Percentiles rank a stretch among this genome's conserved stretches.
Evolutionary conservation across 2,329 filamentous ascomycete genomes (phyloP).

Genomic region (Trichoderma guizhouense): DNA sequence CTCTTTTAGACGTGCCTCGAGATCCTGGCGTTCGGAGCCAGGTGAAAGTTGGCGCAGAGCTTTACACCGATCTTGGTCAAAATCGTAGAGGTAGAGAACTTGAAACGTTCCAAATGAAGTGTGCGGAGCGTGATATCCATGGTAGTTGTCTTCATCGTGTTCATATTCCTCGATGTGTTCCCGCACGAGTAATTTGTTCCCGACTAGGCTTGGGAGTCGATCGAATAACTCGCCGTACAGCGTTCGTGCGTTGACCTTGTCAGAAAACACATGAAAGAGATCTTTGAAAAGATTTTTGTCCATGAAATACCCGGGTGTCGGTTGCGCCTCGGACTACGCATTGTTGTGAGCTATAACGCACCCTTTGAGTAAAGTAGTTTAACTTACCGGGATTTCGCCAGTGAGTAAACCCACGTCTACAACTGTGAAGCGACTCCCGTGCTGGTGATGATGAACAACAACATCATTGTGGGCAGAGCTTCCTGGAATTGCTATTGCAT

Average conservation of each 20-base stretch:
- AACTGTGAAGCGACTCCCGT: background rate
- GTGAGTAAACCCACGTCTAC: constrained; percentile 9
- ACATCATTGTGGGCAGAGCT: background rate
- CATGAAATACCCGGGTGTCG: background rate
- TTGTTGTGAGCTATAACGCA: background rate
- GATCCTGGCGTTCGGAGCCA: background rate
- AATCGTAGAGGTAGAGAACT: constrained; percentile 9
- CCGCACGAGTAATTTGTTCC: background rate
- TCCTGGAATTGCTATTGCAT: constrained; percentile 1
- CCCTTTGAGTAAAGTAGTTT: background rate
- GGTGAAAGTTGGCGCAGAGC: background rate
- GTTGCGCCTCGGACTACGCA: background rate
- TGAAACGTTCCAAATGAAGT: background rate
- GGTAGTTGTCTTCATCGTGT: background rate
- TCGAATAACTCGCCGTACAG: background rate
- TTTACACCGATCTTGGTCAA: background rate
- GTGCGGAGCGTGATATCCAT: background rate
- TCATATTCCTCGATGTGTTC: background rate
- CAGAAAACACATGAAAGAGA: constrained; percentile 1
- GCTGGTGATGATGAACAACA: background rate
- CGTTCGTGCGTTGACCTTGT: background rate
- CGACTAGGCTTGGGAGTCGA: background rate
- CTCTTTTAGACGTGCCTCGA: background rate
- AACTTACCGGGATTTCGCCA: constrained; percentile 5
- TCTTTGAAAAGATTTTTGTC: background rate